These are phyloP conservation scores for Diaporthe batatas DNA, from an alignment of 2,329 filamentous ascomycete species.

Conservation along the genomic window DNA sequence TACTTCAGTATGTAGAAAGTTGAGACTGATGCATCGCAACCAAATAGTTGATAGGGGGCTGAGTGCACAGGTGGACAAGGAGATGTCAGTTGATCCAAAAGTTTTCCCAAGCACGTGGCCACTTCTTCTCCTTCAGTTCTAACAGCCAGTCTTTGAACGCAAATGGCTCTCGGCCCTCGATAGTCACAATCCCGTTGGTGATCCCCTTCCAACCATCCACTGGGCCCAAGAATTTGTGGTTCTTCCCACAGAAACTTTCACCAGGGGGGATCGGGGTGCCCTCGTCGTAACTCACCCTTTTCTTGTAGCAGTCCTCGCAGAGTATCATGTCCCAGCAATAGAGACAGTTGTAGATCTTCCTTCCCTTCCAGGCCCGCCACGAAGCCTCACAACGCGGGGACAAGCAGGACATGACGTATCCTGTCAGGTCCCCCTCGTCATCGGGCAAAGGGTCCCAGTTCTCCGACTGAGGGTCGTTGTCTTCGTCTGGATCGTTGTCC, in stretches of 20 bases:
- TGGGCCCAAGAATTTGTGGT: constrained; percentile 1
- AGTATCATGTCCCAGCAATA: neutral
- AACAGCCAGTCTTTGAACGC: neutral
- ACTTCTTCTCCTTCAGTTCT: constrained; percentile 10
- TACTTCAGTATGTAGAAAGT: neutral
- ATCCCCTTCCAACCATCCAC: constrained; percentile 8
- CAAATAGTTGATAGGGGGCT: too few relatives aligned
- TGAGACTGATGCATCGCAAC: neutral
- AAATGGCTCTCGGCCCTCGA: constrained; percentile 8
- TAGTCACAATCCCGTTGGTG: neutral
- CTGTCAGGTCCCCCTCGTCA: constrained; percentile 10
- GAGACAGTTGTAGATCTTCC: neutral
- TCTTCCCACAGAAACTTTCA: neutral
- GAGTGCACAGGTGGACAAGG: too few relatives aligned
- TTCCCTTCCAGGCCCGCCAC: constrained; percentile 5
- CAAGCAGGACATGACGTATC: neutral
- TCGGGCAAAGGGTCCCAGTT: neutral
- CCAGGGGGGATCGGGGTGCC: neutral
- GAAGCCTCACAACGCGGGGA: neutral
- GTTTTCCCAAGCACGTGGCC: constrained; percentile 1
- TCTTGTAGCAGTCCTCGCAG: neutral
- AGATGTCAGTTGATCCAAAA: constrained; percentile 5
- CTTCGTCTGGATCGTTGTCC: neutral
- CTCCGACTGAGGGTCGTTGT: neutral
- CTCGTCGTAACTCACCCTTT: neutral